Evolutionary conservation across 345 rosid genomes (phyloP).

Genomic region (Salix dunnii): DNA sequence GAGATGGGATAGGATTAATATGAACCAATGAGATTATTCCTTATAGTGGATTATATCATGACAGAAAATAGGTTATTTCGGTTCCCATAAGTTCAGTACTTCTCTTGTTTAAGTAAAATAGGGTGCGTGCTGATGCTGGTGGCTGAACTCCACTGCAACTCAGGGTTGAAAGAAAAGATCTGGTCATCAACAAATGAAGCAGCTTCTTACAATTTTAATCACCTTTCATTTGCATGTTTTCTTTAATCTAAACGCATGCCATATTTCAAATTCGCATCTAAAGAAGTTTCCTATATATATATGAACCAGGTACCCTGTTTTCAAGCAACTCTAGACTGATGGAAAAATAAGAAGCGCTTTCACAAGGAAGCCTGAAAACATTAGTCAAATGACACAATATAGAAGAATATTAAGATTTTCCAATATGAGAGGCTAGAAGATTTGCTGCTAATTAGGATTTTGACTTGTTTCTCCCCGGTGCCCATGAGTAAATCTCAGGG

Average conservation of each 20-base stretch:
- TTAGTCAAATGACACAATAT: not conserved
- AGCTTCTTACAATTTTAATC: not conserved
- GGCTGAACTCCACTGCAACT: not conserved
- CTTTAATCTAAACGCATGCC: not conserved
- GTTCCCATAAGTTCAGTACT: not conserved
- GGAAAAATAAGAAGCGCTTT: not conserved
- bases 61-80: not conserved
- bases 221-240: not conserved
- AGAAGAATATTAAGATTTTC: not conserved
- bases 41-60: not conserved
- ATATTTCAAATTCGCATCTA: not conserved
- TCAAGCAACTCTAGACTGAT: not conserved
- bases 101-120: not conserved
- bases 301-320: not conserved
- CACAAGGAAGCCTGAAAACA: not conserved
- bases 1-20: not conserved
- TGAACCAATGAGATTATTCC: not conserved
- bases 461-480: conserved; percentile 43
- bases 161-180: not conserved
- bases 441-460: conserved; percentile 29
- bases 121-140: not conserved
- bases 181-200: not conserved
- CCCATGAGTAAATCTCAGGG: conserved; percentile 70
- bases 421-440: not conserved
- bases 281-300: not conserved